A percentile compares a stretch with the other conserved stretches of the same genome.
Evolutionary conservation across 257 asterid species (phyloP).

Genomic region (Asclepias syriaca): DNA sequence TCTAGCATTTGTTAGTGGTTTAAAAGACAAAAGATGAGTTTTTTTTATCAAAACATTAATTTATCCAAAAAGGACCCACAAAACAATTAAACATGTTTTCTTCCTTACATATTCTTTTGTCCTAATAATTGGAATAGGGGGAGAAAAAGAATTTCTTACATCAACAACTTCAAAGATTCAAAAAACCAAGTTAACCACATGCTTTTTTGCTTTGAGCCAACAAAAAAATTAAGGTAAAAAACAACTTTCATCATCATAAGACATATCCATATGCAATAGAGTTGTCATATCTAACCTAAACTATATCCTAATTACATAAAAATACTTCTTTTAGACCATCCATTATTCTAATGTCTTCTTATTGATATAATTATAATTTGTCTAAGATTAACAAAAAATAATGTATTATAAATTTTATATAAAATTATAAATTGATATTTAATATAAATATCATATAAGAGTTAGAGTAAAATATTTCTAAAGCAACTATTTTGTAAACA

Average conservation of each 20-base stretch:
- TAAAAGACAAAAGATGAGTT: constrained; percentile 15
- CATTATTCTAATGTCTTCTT: too few relatives aligned
- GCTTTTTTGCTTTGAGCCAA: constrained; percentile 10
- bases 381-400: too few relatives aligned
- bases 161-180: not conserved
- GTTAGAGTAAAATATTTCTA: too few relatives aligned
- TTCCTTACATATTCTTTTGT: not conserved
- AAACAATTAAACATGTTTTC: not conserved
- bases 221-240: not conserved
- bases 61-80: constrained; percentile 17
- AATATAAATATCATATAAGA: too few relatives aligned
- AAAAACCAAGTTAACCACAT: constrained; percentile 6
- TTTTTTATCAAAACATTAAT: not conserved
- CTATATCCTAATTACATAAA: too few relatives aligned
- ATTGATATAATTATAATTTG: too few relatives aligned
- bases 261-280: too few relatives aligned
- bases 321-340: too few relatives aligned
- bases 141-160: not conserved
- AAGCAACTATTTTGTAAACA: too few relatives aligned
- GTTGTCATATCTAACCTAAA: too few relatives aligned
- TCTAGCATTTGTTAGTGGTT: constrained; percentile 13
- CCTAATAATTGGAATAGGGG: not conserved
- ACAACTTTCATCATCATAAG: not conserved
- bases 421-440: too few relatives aligned
- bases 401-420: too few relatives aligned